phyloP scores from a whole-genome alignment of 129 eudicot species.

The Saposhnikovia divaricata region DNA sequence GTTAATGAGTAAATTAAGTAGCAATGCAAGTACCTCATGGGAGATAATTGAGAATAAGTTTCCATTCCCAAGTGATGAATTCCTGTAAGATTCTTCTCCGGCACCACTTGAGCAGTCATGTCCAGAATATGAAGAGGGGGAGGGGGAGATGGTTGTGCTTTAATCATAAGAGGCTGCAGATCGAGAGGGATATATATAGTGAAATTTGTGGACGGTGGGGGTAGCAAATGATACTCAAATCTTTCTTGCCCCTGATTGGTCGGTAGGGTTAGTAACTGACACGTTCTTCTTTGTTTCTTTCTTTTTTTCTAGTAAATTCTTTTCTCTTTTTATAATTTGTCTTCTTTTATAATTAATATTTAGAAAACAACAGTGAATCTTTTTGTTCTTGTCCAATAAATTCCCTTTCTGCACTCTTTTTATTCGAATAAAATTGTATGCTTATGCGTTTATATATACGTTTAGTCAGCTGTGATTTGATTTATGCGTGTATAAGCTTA shows the following conservation, averaged over 20 bases:
- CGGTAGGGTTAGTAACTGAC: background rate
- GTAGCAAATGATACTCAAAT: background rate
- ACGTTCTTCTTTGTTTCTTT: background rate
- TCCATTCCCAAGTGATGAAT: constrained; percentile 8
- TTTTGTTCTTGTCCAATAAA: background rate
- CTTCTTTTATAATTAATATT: background rate
- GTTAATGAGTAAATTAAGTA: background rate
- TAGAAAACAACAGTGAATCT: background rate
- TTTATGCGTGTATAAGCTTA: too few species aligned
- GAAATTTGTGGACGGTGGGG: background rate
- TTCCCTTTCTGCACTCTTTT: background rate
- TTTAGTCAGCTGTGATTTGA: too few species aligned
- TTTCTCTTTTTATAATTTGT: background rate
- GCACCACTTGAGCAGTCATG: constrained; percentile 9
- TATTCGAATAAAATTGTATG: too few species aligned
- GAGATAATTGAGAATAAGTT: background rate
- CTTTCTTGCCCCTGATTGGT: background rate
- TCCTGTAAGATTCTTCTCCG: constrained; percentile 5
- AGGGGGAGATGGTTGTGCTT: background rate
- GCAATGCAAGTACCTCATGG: constrained; percentile 4
- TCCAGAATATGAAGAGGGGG: background rate
- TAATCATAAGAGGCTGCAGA: background rate
- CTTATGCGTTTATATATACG: too few species aligned
- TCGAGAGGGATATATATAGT: background rate
- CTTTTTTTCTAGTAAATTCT: background rate